Base-by-base conservation (phyloP, 2,329 filamentous ascomycete species). In the Nemania serpens region DNA sequence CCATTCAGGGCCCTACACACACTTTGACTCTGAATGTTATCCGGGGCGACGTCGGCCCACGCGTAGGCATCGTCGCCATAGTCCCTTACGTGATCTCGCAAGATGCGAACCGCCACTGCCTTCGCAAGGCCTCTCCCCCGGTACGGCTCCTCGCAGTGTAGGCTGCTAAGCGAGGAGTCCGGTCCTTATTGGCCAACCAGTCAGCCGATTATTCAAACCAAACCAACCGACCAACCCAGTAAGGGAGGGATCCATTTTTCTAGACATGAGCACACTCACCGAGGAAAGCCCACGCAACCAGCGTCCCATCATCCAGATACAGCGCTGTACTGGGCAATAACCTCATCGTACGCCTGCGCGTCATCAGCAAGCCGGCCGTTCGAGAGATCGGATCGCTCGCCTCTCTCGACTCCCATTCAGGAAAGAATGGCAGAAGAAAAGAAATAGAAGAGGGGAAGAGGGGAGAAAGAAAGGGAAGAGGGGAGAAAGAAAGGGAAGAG, bases 231-330 rank as follows among this genome's bases (percentile, higher is more conserved):
- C n/a, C n/a, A n/a, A n/a, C n/a, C n/a, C n/a, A n/a, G 52, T 70
- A 67, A 65, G 71, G 66, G 13, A 29, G 25, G 2, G 6, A 33
- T 20, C 20, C 13, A 15, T 36, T 12, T n/a, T 11, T n/a, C 1
- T 13, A 20, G 20, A 25, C 39, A n/a, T 20, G 17, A 25, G 17
- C 17, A 29, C 33, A 73, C 74, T 46, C 67, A 78, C 81, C 79
- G 4, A 85, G 70, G 52, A 91, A 89, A 0, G 82, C 83, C 89
- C 89, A 91, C 0, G 87, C 85, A 5, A 91, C 75, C 0, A 82
- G 79, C 1, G 75, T 80, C 1, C 77, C 79, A 17, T 82, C 78
- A 1, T 73, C 69, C 0, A 77, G 70, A 54, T 81, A 79, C 18
- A 87, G 74, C 1, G 78, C 76, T 39, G 78, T 71, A 62, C 78